phyloP scores from a whole-genome alignment of 2,329 filamentous ascomycete genomes.

The Penicillium sp. region DNA sequence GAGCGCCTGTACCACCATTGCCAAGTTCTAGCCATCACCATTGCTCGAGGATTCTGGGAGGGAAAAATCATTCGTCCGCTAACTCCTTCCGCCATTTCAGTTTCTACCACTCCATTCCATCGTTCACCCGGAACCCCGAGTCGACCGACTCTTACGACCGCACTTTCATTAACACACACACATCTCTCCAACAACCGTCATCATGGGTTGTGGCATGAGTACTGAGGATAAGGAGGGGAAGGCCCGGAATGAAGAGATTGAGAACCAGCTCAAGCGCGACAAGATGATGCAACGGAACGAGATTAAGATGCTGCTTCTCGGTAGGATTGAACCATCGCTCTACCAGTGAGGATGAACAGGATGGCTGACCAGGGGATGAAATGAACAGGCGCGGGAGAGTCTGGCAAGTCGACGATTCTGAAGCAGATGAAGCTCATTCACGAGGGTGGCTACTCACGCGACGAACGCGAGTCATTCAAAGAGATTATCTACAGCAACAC shows the following conservation, averaged over 20 bases:
- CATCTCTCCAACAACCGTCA: constrained; percentile 49
- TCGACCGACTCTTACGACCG: constrained; percentile 10
- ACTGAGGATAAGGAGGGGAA: constrained; percentile 99
- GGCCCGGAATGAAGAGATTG: constrained; percentile 99
- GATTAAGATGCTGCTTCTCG: constrained; percentile 99
- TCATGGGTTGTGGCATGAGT: constrained; percentile 99
- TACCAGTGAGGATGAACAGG: too few species aligned
- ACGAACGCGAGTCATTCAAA: constrained; percentile 66
- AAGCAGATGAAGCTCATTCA: constrained; percentile 99
- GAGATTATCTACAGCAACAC: constrained; percentile 69
- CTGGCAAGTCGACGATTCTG: constrained; percentile 87
- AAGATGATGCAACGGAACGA: constrained; percentile 99
- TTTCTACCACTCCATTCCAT: not conserved
- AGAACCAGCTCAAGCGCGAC: constrained; percentile 97
- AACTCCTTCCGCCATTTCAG: not conserved
- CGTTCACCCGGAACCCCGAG: constrained; percentile 6
- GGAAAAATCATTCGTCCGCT: not conserved
- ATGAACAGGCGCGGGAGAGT: constrained; percentile 83
- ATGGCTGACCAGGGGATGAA: constrained; percentile 14
- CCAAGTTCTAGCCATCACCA: constrained; percentile 6
- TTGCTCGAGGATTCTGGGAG: not conserved
- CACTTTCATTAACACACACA: constrained; percentile 14
- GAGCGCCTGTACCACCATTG: constrained; percentile 18
- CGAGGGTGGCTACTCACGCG: constrained; percentile 95
- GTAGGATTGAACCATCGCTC: constrained; percentile 52